phyloP scores from a whole-genome alignment of 192 early-diverging fungal species.

The Backusella mclennaniae region DNA sequence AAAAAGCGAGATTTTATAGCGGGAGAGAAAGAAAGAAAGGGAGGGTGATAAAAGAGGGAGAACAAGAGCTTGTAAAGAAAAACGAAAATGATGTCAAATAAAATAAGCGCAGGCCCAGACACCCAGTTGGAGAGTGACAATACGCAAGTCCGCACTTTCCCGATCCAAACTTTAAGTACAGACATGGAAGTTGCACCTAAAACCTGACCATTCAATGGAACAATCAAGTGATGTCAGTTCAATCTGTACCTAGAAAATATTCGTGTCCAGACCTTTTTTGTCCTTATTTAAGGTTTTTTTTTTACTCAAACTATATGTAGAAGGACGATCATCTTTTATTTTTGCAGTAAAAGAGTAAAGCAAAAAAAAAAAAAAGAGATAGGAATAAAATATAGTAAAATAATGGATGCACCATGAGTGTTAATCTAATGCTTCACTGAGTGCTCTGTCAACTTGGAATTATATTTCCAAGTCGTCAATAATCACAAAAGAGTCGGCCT shows the following conservation, averaged over 20 bases:
- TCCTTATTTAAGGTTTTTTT: too few relatives aligned
- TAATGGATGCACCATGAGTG: background rate
- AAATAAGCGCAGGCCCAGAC: background rate
- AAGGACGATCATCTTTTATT: background rate
- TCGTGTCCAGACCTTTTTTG: background rate
- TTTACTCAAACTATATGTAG: too few relatives aligned
- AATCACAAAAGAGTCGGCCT: background rate
- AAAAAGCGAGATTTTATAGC: background rate
- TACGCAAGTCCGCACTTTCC: background rate
- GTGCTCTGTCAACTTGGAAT: background rate
- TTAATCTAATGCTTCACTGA: background rate
- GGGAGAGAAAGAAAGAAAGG: background rate
- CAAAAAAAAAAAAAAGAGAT: too few relatives aligned
- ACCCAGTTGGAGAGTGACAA: background rate
- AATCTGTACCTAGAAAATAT: background rate
- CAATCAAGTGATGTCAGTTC: background rate
- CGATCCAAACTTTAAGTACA: constrained; percentile 8
- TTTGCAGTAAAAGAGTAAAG: too few relatives aligned
- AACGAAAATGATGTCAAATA: background rate
- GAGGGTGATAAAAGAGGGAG: background rate
- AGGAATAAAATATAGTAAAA: background rate
- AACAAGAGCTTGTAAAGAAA: background rate
- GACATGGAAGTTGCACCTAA: background rate
- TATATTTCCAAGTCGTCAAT: background rate
- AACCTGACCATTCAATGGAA: constrained; percentile 13